phyloP scores from a whole-genome alignment of 345 rosid species.

The Salix dunnii region DNA sequence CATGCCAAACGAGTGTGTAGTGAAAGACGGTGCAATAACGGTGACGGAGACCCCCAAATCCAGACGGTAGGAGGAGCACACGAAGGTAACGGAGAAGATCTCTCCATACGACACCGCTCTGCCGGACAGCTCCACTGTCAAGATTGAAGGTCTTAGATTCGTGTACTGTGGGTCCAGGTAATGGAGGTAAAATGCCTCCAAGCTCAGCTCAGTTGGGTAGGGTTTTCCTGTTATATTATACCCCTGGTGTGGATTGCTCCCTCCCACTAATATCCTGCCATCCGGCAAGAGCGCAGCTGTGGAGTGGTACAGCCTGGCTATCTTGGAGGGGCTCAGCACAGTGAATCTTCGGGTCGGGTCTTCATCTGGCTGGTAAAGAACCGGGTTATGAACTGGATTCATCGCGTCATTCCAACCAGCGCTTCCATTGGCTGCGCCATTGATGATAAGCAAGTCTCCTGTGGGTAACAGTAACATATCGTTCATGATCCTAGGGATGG shows the following conservation, averaged over 20 bases:
- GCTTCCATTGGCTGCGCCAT: constrained; percentile 70
- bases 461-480: constrained; percentile 67
- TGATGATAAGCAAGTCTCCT: constrained; percentile 59
- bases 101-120: constrained; percentile 34
- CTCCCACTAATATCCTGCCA: constrained; percentile 76
- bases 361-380: constrained; percentile 33
- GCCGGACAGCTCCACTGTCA: constrained; percentile 45
- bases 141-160: constrained; percentile 51
- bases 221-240: constrained; percentile 65
- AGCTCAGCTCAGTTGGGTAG: constrained; percentile 71
- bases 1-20: constrained; percentile 67
- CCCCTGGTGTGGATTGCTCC: constrained; percentile 71
- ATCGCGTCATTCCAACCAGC: constrained; percentile 79
- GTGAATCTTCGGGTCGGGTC: constrained; percentile 41
- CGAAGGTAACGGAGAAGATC: constrained; percentile 41
- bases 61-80: constrained; percentile 39
- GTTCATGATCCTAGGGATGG: constrained; percentile 65
- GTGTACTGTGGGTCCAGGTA: constrained; percentile 45
- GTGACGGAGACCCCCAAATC: constrained; percentile 35
- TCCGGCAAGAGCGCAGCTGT: constrained; percentile 63
- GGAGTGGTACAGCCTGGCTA: constrained; percentile 80
- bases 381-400: constrained; percentile 18
- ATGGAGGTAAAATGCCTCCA: constrained; percentile 70
- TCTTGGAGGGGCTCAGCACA: constrained; percentile 42
- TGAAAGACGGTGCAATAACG: constrained; percentile 58